These are phyloP conservation scores for Cydonia oblonga DNA, from an alignment of 331 rosid genomes.

Conservation along the genomic window DNA sequence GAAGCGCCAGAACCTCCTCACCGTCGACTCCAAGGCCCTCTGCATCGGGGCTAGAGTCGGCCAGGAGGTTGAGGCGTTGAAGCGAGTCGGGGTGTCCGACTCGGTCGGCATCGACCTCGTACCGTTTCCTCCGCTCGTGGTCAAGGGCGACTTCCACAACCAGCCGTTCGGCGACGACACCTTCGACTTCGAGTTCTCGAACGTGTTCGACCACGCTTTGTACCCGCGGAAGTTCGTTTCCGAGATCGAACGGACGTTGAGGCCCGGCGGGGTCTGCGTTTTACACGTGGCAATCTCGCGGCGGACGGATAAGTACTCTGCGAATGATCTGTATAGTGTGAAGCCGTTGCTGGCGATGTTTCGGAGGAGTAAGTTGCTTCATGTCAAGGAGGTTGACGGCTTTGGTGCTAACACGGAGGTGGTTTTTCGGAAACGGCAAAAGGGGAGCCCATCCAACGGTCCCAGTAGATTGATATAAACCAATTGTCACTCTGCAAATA, in stretches of 20 bases:
- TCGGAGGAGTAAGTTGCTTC: conserved; percentile 34
- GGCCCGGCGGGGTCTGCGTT: conserved; percentile 56
- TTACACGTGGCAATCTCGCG: conserved; percentile 55
- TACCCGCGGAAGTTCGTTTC: conserved; percentile 57
- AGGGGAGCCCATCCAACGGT: not conserved
- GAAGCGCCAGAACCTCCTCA: conserved; percentile 22
- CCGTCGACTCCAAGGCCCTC: conserved; percentile 38
- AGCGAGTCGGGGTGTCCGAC: conserved; percentile 46
- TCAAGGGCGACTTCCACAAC: conserved; percentile 67
- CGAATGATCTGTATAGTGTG: conserved; percentile 68
- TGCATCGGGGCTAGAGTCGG: conserved; percentile 86
- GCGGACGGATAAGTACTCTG: conserved; percentile 77
- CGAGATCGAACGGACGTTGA: conserved; percentile 87
- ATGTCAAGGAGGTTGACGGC: conserved; percentile 54
- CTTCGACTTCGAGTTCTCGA: conserved; percentile 83
- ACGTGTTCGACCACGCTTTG: conserved; percentile 93
- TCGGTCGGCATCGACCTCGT: conserved; percentile 81
- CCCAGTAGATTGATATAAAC: not conserved
- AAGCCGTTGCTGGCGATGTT: conserved; percentile 52
- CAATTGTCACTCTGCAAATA: not conserved
- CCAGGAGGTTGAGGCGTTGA: conserved; percentile 78
- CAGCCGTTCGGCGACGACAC: conserved; percentile 53
- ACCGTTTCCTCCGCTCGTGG: conserved; percentile 69
- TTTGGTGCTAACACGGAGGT: conserved; percentile 85
- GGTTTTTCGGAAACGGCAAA: conserved; percentile 38